These are phyloP conservation scores for Penicillium aurantiogriseum DNA, from an alignment of 2,329 filamentous ascomycete genomes.

Conservation along the genomic window DNA sequence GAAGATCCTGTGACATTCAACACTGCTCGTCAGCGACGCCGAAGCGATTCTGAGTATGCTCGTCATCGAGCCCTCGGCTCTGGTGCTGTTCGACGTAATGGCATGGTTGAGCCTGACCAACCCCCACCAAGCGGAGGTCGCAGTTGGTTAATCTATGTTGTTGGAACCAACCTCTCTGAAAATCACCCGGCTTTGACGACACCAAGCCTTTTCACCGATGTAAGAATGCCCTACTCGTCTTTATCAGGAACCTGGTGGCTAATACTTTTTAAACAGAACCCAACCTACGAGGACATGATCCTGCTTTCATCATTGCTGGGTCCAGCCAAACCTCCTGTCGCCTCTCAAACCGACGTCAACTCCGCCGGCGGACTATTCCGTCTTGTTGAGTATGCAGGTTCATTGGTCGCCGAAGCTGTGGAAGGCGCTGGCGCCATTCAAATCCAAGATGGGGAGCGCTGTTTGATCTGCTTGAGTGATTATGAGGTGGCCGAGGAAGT, in stretches of 20 bases:
- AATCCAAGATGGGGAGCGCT: slow-evolving; percentile 55
- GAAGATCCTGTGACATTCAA: slow-evolving; percentile 44
- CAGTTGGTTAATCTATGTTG: slow-evolving; percentile 71
- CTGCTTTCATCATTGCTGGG: slow-evolving; percentile 65
- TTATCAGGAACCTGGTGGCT: slow-evolving; percentile 10
- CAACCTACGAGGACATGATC: slow-evolving; percentile 72
- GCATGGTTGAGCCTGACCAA: slow-evolving; percentile 61
- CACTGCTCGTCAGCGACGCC: slow-evolving; percentile 52
- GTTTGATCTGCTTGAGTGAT: slow-evolving; percentile 65
- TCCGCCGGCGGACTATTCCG: slow-evolving; percentile 61
- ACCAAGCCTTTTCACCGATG: slow-evolving; percentile 68
- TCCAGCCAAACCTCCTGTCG: slow-evolving; percentile 67
- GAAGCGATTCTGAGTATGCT: slow-evolving; percentile 60
- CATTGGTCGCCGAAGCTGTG: slow-evolving; percentile 49
- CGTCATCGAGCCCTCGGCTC: slow-evolving; percentile 58
- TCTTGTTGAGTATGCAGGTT: slow-evolving; percentile 46
- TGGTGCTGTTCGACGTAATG: slow-evolving; percentile 62
- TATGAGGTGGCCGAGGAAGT: slow-evolving; percentile 63
- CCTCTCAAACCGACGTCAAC: slow-evolving; percentile 62
- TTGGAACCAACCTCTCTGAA: slow-evolving; percentile 67
- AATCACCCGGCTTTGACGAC: slow-evolving; percentile 69
- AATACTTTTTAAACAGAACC: slow-evolving; percentile 43
- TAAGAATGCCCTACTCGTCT: slow-evolving; percentile 34
- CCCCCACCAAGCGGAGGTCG: slow-evolving; percentile 52
- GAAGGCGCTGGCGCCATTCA: slow-evolving; percentile 38